Percentiles rank a stretch among this genome's conserved stretches.
These are phyloP conservation scores for Cylindrodendrum hubeiense DNA, from an alignment of 2,329 filamentous ascomycete genomes.

Conservation along the genomic window DNA sequence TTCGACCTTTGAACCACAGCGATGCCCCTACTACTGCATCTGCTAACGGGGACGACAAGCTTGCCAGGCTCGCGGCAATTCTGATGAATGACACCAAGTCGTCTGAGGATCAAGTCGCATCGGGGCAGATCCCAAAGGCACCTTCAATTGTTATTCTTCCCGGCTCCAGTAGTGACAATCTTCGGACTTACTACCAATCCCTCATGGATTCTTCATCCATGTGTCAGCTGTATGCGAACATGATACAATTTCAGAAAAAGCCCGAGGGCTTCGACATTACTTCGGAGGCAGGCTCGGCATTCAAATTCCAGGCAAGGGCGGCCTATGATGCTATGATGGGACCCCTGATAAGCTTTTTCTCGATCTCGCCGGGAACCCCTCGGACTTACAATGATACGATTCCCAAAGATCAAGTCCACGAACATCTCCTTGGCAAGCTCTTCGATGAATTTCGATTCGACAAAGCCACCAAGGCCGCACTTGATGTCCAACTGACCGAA, in stretches of 20 bases:
- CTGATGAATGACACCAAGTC: neutral
- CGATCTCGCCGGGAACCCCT: neutral
- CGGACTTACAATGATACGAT: neutral
- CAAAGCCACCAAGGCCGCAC: neutral
- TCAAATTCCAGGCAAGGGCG: neutral
- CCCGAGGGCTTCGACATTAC: neutral
- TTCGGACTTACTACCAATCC: neutral
- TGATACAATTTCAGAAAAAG: neutral
- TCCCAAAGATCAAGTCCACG: neutral
- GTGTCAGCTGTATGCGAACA: neutral
- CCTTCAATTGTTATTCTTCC: neutral
- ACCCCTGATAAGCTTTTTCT: neutral
- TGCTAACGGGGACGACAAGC: neutral
- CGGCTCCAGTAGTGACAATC: neutral
- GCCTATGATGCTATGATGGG: neutral
- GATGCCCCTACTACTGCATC: neutral
- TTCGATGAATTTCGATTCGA: neutral
- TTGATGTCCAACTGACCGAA: neutral
- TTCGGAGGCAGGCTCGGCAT: neutral
- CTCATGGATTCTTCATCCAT: neutral
- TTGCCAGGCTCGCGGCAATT: neutral
- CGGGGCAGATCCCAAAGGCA: neutral
- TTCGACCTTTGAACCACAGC: neutral
- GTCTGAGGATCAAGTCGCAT: neutral
- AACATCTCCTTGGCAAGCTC: neutral